Conservation (phyloP, 108 stramenopile genomes). For the Pseudonitzschia multiseries region DNA sequence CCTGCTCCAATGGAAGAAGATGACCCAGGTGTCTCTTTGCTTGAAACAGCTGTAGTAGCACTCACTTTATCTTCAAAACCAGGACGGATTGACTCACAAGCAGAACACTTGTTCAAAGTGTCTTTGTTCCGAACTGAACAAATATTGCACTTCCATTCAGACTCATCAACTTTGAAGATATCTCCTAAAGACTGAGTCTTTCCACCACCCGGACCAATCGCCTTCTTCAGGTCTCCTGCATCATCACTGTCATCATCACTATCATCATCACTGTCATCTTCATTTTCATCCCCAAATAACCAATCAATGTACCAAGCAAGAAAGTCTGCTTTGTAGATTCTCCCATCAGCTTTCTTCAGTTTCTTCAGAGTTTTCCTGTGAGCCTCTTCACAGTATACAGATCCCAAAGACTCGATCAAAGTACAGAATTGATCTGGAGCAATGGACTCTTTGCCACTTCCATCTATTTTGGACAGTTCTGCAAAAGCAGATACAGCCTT, state of each 20-base stretch:
- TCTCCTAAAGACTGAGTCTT: conserved; percentile 40
- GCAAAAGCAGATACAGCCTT: conserved; percentile 56
- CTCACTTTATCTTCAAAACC: conserved; percentile 41
- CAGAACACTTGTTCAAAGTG: conserved; percentile 49
- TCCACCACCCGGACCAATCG: not conserved
- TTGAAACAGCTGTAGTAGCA: not conserved
- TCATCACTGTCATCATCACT: conserved; percentile 43
- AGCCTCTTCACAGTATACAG: conserved; percentile 89
- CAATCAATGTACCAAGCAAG: conserved; percentile 84
- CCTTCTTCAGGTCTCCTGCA: conserved; percentile 22
- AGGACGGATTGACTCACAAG: conserved; percentile 81
- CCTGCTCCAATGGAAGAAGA: conserved; percentile 44
- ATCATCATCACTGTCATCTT: conserved; percentile 52
- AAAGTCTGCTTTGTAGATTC: conserved; percentile 51
- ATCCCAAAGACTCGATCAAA: conserved; percentile 77
- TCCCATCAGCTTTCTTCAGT: conserved; percentile 38
- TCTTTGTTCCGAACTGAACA: conserved; percentile 76
- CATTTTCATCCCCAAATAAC: conserved; percentile 69
- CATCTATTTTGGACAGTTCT: conserved; percentile 9
- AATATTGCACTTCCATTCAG: conserved; percentile 84
- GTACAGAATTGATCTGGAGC: conserved; percentile 52
- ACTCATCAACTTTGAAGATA: conserved; percentile 53
- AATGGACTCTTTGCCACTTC: conserved; percentile 32
- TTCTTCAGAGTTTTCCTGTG: conserved; percentile 63
- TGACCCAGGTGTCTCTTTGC: not conserved